Percentiles rank a stretch among this genome's conserved stretches.
Conservation (phyloP, 2,329 filamentous ascomycete genomes). For the Diaporthe longicolla region DNA sequence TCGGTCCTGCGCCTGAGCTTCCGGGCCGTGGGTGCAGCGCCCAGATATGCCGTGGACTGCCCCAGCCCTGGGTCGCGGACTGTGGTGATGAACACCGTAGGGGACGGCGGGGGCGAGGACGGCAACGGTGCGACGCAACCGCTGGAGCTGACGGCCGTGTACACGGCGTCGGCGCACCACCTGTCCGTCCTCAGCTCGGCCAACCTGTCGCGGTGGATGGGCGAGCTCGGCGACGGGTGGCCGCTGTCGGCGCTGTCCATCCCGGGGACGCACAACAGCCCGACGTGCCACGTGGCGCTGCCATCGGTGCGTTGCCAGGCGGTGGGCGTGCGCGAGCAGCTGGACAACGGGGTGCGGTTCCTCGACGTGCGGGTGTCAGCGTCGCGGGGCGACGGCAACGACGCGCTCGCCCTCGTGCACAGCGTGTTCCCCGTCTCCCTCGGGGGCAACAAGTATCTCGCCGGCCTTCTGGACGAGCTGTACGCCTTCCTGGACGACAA, state of each 20-base stretch:
- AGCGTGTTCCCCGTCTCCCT: conserved; percentile 90
- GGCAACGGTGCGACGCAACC: not conserved
- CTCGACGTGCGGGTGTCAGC: conserved; percentile 86
- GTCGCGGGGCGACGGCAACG: conserved; percentile 60
- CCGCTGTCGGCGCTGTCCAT: conserved; percentile 87
- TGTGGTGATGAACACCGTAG: conserved; percentile 43
- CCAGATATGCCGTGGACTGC: conserved; percentile 80
- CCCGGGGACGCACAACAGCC: conserved; percentile 95
- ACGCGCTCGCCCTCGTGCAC: conserved; percentile 87
- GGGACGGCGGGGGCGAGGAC: conserved; percentile 20
- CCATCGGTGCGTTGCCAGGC: conserved; percentile 96
- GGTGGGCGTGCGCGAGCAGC: conserved; percentile 81
- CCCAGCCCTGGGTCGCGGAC: conserved; percentile 74
- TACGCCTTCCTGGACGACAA: conserved; percentile 83
- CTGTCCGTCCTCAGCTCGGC: conserved; percentile 79
- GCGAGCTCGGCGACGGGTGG: conserved; percentile 76
- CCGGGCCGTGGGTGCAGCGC: conserved; percentile 65
- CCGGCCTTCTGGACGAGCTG: conserved; percentile 77
- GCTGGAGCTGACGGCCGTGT: conserved; percentile 76
- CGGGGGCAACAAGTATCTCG: conserved; percentile 84
- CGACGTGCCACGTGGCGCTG: conserved; percentile 85
- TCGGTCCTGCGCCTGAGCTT: conserved; percentile 84
- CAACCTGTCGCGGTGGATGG: conserved; percentile 84
- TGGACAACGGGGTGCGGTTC: conserved; percentile 92
- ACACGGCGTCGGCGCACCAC: conserved; percentile 68